Base-by-base conservation (phyloP, 495 filamentous ascomycete genomes). In the Aspergillus indologenus region DNA sequence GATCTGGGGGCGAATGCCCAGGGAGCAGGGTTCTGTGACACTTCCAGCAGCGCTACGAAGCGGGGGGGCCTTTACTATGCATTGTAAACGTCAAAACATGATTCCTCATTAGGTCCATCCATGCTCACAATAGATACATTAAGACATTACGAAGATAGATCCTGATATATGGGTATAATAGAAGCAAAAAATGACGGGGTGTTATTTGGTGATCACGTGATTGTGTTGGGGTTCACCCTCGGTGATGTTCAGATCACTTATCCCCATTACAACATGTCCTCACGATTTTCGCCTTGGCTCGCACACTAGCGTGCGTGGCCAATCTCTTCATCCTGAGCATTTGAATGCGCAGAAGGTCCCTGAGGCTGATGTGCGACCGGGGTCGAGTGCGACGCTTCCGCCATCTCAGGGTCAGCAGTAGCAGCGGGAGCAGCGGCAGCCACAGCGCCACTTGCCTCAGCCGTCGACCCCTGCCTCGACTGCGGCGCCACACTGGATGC, bases 401-500 rank as follows among this genome's bases (percentile, higher is more conserved):
- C 48, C 48, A 51, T 51, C 29, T 51, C 48, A 4, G 48, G 48
- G 15, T 51, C 24, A 2, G 48, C 23, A 19, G 23, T n/a, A 34
- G 48, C 12, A 22, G 45, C 45, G 12, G 34, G 6, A 11, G 45
- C 20, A 24, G 34, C 7, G 8, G 45, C 19, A 23, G 45, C n/a
- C 1, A 23, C 45, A 9, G 3, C 45, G 7, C 20, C 47, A 26
- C 21, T 19, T 8, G 47, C 19, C 24, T 17, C 23, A 11, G 23
- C 48, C 2, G 48, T 18, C 18, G 48, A 51, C 1, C 48, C 48
- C 23, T 51, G 23, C 0, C 48, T 23, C 9, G 48, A 51, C 48
- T 51, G 48, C 15, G 48, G 48, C 14, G 48, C 49, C 40, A 45
- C 40, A 47, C 57, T 59, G 21, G 24, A 7, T 15, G 49, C 17